These are phyloP conservation scores for Fonsecaea pedrosoi DNA, from an alignment of 2,329 filamentous ascomycete genomes.

Conservation along the genomic window DNA sequence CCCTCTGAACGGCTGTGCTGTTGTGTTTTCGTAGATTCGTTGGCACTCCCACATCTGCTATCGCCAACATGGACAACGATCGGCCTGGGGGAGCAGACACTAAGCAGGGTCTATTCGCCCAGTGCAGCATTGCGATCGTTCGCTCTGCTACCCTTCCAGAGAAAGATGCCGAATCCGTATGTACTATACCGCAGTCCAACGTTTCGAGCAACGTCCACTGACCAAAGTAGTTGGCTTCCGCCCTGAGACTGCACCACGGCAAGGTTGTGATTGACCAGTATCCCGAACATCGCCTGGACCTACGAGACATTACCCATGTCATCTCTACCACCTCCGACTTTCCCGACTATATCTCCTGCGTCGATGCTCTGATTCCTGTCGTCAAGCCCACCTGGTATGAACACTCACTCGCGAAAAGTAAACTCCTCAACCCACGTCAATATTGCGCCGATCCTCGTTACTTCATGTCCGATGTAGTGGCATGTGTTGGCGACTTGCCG, in stretches of 20 bases:
- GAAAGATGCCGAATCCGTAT: constrained; percentile 52
- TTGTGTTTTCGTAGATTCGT: constrained; percentile 29
- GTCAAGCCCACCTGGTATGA: constrained; percentile 83
- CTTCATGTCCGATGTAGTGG: constrained; percentile 83
- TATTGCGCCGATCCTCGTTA: constrained; percentile 90
- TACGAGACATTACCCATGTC: constrained; percentile 61
- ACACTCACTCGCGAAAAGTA: constrained; percentile 71
- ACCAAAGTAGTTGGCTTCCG: constrained; percentile 51
- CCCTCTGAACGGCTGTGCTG: constrained; percentile 26
- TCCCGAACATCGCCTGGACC: constrained; percentile 46
- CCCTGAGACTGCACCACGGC: constrained; percentile 58
- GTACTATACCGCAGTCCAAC: constrained; percentile 29
- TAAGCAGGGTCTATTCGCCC: constrained; percentile 48
- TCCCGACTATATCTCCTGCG: constrained; percentile 77
- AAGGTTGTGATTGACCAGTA: constrained; percentile 52
- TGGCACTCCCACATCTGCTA: constrained; percentile 9
- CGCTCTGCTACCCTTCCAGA: constrained; percentile 49
- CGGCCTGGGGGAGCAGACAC: constrained; percentile 8
- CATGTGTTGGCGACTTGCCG: constrained; percentile 85
- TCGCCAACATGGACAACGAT: constrained; percentile 25
- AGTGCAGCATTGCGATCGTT: constrained; percentile 56
- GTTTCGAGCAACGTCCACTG: constrained; percentile 1
- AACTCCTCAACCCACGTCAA: constrained; percentile 77
- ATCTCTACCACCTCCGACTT: constrained; percentile 86
- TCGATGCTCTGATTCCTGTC: constrained; percentile 80